Percentiles rank a stretch among this genome's conserved stretches.
These are phyloP conservation scores for Asclepias syriaca DNA, from an alignment of 257 asterid species.

Conservation along the genomic window DNA sequence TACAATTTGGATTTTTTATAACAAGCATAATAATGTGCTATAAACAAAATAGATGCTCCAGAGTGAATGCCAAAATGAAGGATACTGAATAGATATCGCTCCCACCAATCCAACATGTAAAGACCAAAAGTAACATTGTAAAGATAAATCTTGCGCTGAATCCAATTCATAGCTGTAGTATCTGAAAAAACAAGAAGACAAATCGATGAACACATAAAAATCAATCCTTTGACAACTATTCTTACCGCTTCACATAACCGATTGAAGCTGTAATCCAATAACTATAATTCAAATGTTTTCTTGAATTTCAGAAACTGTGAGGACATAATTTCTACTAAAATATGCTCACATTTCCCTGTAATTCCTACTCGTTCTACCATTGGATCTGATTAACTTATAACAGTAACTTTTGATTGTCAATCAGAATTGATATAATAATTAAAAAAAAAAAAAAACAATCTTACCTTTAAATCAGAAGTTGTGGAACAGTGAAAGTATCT, in stretches of 20 bases:
- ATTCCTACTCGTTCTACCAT: neutral
- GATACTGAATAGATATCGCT: conserved; percentile 83
- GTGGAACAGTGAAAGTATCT: neutral
- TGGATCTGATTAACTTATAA: neutral
- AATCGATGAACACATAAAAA: neutral
- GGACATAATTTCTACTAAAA: neutral
- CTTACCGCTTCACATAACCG: neutral
- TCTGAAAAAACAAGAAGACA: neutral
- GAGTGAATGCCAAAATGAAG: conserved; percentile 16
- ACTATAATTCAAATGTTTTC: neutral
- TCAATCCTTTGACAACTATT: neutral
- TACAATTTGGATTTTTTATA: neutral
- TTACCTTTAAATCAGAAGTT: neutral
- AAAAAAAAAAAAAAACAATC: neutral
- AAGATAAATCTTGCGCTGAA: conserved; percentile 72
- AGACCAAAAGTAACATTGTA: conserved; percentile 88
- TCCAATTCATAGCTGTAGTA: conserved; percentile 42
- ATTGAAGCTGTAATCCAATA: neutral
- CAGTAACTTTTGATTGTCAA: neutral
- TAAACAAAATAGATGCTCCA: neutral
- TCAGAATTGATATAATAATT: neutral
- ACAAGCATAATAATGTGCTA: neutral
- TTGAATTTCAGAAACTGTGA: neutral
- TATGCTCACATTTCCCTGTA: neutral
- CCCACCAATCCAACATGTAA: conserved; percentile 92